Percentiles rank a stretch among this genome's conserved stretches.
phyloP scores from a whole-genome alignment of 441 rosid genomes.

The Croton laevigatus region DNA sequence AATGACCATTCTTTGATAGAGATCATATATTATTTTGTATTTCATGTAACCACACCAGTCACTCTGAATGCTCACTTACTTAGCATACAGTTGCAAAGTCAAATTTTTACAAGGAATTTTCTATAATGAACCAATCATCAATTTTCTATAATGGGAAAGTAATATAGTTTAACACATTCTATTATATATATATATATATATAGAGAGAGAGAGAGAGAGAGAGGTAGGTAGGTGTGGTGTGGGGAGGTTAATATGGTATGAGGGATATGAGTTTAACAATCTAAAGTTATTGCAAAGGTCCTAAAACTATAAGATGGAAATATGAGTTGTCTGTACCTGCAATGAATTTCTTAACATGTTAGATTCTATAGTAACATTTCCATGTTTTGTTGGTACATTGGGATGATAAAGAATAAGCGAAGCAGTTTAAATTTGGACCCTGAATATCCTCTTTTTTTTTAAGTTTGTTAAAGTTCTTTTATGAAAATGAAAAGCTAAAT shows the following conservation, averaged over 20 bases:
- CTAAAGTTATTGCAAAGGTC: neutral
- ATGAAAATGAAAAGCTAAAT: neutral
- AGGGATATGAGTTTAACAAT: neutral
- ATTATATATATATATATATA: no score
- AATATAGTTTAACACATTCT: neutral
- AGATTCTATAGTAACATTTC: neutral
- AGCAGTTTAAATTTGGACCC: neutral
- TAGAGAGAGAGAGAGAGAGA: no score
- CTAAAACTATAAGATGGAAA: neutral
- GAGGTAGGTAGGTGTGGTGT: no score
- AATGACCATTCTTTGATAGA: neutral
- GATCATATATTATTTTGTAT: neutral
- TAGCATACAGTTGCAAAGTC: neutral
- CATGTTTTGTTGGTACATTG: neutral
- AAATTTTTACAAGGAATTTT: neutral
- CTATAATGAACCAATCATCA: neutral
- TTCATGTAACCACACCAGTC: neutral
- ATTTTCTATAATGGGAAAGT: neutral
- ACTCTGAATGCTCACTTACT: neutral
- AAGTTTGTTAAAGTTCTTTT: neutral
- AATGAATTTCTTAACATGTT: neutral
- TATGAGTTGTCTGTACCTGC: neutral
- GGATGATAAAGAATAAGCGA: neutral
- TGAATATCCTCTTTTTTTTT: neutral
- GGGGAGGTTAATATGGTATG: neutral